Conservation (phyloP, 768 basidiomycete genomes). For the Boletus coccyginus region DNA sequence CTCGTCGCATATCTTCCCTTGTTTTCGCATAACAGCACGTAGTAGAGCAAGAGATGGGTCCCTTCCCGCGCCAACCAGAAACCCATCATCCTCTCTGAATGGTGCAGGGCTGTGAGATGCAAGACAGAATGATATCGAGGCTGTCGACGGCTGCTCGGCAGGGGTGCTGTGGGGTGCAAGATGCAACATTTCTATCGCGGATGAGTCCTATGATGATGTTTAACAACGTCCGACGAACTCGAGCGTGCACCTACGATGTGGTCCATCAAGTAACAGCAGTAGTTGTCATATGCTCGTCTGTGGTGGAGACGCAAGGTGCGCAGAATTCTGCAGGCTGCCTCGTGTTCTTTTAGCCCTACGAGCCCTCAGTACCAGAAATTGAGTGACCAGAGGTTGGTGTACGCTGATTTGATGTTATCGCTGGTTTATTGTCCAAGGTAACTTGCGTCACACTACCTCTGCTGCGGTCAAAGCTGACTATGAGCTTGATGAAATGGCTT, state of each 20-base stretch:
- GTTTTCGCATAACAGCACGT: not conserved
- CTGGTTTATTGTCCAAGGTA: too few species aligned
- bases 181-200: too few species aligned
- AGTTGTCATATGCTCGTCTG: too few species aligned
- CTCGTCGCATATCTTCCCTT: not conserved
- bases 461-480: not conserved
- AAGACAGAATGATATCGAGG: slow-evolving; percentile 1
- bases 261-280: too few species aligned
- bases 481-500: not conserved
- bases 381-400: not conserved
- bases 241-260: too few species aligned
- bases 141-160: too few species aligned
- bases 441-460: not conserved
- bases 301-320: too few species aligned
- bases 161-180: too few species aligned
- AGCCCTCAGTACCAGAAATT: not conserved
- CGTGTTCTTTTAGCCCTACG: too few species aligned
- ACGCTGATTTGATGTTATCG: not conserved
- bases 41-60: not conserved
- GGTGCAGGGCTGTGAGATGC: not conserved
- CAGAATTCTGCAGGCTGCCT: too few species aligned
- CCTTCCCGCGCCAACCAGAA: not conserved
- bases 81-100: not conserved
- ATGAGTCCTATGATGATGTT: too few species aligned
- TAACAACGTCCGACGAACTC: too few species aligned